Conservation (phyloP, 306 rosid genomes). For the Quercus variabilis region DNA sequence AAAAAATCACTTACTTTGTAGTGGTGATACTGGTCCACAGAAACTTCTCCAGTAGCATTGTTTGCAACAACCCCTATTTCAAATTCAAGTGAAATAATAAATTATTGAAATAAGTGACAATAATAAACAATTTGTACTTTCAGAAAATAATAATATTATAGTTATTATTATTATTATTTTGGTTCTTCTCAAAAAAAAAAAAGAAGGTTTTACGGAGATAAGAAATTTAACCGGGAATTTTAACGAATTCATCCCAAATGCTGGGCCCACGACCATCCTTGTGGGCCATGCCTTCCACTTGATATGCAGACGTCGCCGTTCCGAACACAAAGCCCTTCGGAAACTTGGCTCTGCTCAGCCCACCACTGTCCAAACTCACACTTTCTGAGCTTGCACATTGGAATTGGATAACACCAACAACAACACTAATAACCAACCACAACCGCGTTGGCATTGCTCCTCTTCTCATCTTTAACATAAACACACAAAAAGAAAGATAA, state of each 20-base stretch:
- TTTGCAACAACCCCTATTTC: slow-evolving; percentile 66
- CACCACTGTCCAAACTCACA: slow-evolving; percentile 42
- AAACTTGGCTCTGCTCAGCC: slow-evolving; percentile 51
- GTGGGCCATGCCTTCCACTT: slow-evolving; percentile 87
- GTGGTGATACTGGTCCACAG: slow-evolving; percentile 92
- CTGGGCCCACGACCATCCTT: slow-evolving; percentile 93
- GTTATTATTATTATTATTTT: no score
- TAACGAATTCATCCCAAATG: slow-evolving; percentile 80
- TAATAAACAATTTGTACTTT: not conserved
- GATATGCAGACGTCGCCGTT: slow-evolving; percentile 88
- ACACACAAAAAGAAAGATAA: no score
- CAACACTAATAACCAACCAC: no score
- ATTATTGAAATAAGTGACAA: not conserved
- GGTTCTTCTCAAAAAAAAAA: no score
- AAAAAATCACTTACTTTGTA: slow-evolving; percentile 48
- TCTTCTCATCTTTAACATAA: no score
- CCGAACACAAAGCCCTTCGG: slow-evolving; percentile 72
- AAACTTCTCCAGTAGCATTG: slow-evolving; percentile 67
- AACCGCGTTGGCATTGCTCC: no score
- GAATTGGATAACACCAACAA: no score
- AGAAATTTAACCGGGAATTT: slow-evolving; percentile 50
- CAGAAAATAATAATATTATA: no score
- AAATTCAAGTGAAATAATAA: not conserved
- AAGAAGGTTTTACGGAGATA: no score
- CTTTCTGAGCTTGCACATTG: slow-evolving; percentile 11